Evolutionary conservation across 306 rosid species (phyloP).

Genomic region (Biancaea sappan): DNA sequence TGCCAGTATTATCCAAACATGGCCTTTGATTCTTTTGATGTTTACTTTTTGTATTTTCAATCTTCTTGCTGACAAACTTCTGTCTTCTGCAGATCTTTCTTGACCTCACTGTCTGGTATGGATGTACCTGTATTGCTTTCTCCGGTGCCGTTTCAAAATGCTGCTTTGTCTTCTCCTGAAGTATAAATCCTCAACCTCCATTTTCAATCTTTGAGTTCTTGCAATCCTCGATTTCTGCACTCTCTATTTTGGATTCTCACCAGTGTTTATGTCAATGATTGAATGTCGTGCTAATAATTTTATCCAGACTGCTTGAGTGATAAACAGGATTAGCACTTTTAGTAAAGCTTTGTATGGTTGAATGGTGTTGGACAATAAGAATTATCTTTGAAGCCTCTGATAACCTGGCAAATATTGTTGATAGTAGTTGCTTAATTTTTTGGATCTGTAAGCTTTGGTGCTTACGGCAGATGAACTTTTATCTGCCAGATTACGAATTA

Average conservation of each 20-base stretch:
- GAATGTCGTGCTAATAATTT: conserved; percentile 18
- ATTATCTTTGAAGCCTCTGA: neutral
- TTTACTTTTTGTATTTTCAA: neutral
- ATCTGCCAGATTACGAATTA: neutral
- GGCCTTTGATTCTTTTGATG: neutral
- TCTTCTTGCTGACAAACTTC: conserved; percentile 23
- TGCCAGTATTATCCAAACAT: neutral
- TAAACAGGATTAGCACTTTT: neutral
- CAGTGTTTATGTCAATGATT: conserved; percentile 2
- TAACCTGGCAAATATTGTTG: neutral
- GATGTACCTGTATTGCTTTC: conserved; percentile 86
- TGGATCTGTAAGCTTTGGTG: neutral
- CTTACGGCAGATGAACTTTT: neutral
- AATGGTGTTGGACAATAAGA: neutral
- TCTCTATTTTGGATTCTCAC: neutral
- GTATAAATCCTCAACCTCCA: conserved; percentile 39
- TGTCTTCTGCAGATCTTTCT: conserved; percentile 58
- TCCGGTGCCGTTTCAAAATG: conserved; percentile 80
- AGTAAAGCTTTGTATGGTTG: neutral
- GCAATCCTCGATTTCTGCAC: neutral
- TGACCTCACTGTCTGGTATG: conserved; percentile 66
- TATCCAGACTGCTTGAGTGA: conserved; percentile 8
- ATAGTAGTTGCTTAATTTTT: conserved; percentile 1
- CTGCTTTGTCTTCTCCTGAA: conserved; percentile 79
- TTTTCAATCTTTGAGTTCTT: conserved; percentile 16